phyloP scores from a whole-genome alignment of 495 filamentous ascomycete species.

The Oidiodendron maius region DNA sequence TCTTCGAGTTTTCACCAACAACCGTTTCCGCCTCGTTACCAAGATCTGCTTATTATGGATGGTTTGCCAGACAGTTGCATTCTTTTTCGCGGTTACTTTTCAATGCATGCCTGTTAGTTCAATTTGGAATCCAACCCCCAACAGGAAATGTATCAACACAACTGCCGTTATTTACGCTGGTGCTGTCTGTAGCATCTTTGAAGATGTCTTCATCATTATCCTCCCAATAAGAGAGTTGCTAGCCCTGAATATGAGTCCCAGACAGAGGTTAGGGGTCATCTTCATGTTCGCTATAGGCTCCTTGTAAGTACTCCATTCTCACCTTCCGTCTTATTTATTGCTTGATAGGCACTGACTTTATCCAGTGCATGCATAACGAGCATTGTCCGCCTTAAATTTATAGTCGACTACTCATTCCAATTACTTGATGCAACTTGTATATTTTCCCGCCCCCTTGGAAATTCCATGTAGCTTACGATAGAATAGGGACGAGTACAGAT shows the following conservation, averaged over 20 bases:
- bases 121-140: constrained; percentile 22
- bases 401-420: constrained; percentile 20
- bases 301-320: constrained; percentile 20
- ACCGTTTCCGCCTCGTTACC: constrained; percentile 22
- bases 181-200: constrained; percentile 26
- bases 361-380: too few relatives aligned
- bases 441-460: background rate
- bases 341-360: constrained; percentile 22
- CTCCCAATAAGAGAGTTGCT: constrained; percentile 29
- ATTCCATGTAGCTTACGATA: background rate
- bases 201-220: constrained; percentile 31
- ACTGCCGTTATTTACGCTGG: constrained; percentile 25
- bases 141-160: constrained; percentile 26
- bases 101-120: constrained; percentile 36
- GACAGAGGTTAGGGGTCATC: constrained; percentile 28
- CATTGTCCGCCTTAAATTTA: constrained; percentile 17
- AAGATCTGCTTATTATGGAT: constrained; percentile 26
- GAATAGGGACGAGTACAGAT: constrained; percentile 28
- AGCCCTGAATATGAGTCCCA: constrained; percentile 27
- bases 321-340: constrained; percentile 1
- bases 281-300: constrained; percentile 34
- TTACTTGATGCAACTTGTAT: constrained; percentile 21
- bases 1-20: constrained; percentile 40
- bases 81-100: constrained; percentile 30
- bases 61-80: constrained; percentile 30